Base-by-base conservation (phyloP, 2,329 filamentous ascomycete genomes). In the Sporothrix pallida region DNA sequence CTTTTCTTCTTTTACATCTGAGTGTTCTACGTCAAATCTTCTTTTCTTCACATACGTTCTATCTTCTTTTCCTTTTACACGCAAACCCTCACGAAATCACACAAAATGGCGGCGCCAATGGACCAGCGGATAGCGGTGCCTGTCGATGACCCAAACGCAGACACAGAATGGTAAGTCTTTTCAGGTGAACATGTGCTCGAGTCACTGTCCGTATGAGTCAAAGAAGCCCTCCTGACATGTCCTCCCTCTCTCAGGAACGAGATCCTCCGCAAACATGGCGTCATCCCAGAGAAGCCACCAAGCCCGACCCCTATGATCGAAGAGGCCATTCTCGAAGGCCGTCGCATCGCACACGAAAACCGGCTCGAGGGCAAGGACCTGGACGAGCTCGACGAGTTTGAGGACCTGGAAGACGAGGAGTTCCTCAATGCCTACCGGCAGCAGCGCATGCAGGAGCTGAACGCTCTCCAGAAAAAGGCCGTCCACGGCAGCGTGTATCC, bases 281-380 rank as follows among this genome's bases (percentile, higher is more conserved):
- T 99, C 77, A 98, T 99, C 75, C 96, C 96, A n/a, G 95, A 98
- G 81, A 98, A 97, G 81, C 94, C 95, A 0, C 94, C 95, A 2
- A 97, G 95, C 63, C 96, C 96, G 1, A 98, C 96, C 1, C 94
- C 95, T 7, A 91, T 97, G 84, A 98, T 99, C 79, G 92, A 99
- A 83, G 95, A 98, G 85, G 96, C 96, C 3, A 89, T 99, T 65
- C 83, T 92, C 23, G 93, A 97, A 84, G 96, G 93, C 13, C 89
- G 93, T 74, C 87, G 91, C 78, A 86, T 97, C 75, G 95, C 95
- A 42, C 91, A 98, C 79, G 95, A 98, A 81, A 98, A 98, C 81
- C 87, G 96, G 71, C 85, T 99, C 1, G 95, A 98, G 81, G 93
- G 95, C 77, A 98, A 98, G 81, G 94, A 97, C 78, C 85, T 99